Evolutionary conservation across 352 stramenopile species (phyloP), one percentile per base, ranked within the genome.

Genomic region (Halophytophthora batemanensis): DNA sequence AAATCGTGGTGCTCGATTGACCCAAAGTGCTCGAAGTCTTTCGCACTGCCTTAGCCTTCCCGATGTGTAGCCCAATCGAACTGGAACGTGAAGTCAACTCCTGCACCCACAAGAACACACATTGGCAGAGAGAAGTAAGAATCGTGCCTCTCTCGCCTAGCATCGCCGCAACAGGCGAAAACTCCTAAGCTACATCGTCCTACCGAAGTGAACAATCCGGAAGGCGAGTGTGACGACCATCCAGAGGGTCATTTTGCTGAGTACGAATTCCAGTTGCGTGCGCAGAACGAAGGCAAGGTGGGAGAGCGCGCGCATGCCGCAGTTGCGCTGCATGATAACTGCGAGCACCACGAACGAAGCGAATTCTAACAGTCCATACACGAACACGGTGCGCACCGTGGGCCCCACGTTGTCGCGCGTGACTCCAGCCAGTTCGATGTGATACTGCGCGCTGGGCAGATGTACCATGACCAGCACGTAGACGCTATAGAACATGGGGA

Each of bases 221-320:
- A 56, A 61, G 2, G 46, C 40, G n/a, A 61, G 15, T 2, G 54
- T 56, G 29, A 64, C 38, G 8, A 73, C 50, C 25, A 64, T 41
- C 67, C 63, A 73, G 6, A 62, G 12, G 2, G 60, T 35, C 1
- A 69, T 34, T n/a, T 58, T 58, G 4, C 22, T 39, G 40, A 73
- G 68, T 10, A 78, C 42, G 12, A 66, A 42, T 46, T 47, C 23
- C 38, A 25, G 53, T 17, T 80, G 66, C 0, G 50, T 68, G 36
- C 67, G 48, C 21, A 80, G 38, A 11, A 77, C 66, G 17, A 80
- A 80, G 14, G 49, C 56, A 2, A 80, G 50, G 13, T 72, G 63
- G 6, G 56, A 48, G 6, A 74, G 39, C 7, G 59, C 31, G 3
- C 48, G 59, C 0, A 80, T 19, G 5, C 35, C 35, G n/a, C 66